Conservation (phyloP, 306 rosid species). For the Glycine soja region DNA sequence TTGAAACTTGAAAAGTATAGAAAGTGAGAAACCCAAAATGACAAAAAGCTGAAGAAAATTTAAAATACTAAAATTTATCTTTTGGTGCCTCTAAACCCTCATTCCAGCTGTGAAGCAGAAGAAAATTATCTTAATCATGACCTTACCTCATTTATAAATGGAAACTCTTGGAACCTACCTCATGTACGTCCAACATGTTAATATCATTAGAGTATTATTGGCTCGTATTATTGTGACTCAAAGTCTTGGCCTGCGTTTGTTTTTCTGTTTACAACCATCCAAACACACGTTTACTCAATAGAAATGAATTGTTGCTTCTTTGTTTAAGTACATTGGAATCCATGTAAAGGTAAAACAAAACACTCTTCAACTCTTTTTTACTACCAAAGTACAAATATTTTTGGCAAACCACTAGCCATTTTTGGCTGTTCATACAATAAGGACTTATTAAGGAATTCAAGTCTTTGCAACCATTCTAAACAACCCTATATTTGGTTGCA, state of each 20-base stretch:
- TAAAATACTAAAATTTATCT: constrained; percentile 8
- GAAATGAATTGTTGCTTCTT: background rate
- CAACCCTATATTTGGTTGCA: constrained; percentile 29
- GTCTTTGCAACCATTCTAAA: constrained; percentile 41
- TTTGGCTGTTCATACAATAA: constrained; percentile 23
- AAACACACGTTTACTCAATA: background rate
- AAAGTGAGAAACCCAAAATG: constrained; percentile 1
- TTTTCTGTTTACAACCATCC: background rate
- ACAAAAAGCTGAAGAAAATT: background rate
- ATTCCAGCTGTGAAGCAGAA: constrained; percentile 3
- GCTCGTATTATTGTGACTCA: constrained; percentile 11
- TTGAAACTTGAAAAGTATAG: background rate
- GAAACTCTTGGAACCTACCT: background rate
- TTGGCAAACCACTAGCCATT: constrained; percentile 40
- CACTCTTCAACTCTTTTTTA: constrained; percentile 31
- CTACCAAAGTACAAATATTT: constrained; percentile 39
- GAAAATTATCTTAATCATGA: background rate
- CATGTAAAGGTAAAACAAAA: constrained; percentile 8
- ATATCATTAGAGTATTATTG: background rate
- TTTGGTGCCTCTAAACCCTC: background rate
- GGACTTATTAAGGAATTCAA: constrained; percentile 40
- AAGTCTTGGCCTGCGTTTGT: background rate
- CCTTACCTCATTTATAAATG: too few relatives aligned
- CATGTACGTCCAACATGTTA: constrained; percentile 12
- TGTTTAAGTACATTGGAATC: background rate